Base-by-base conservation (phyloP, 768 basidiomycete species). In the Leccinum disarticulatum region DNA sequence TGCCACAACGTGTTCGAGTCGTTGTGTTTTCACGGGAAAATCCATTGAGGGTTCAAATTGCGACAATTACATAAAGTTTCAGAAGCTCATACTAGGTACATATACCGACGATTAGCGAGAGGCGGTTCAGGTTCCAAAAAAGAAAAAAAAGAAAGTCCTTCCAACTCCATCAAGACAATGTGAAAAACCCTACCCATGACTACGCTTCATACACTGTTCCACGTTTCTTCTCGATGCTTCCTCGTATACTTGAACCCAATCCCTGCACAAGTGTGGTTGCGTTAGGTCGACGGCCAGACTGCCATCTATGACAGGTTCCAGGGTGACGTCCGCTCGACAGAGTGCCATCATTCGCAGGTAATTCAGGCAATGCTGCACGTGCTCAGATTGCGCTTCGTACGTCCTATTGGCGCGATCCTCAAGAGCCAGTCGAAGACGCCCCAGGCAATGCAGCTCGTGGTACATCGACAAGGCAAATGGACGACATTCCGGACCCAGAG, bases 241-340 rank as follows among this genome's bases (percentile, higher is more conserved):
- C 15, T 70, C 57, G 52, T 70, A 70, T 22, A 68, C 68, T 56
- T 68, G 63, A 28, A 61, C 59, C 68, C 68, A 68, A n/a, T 68
- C 68, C 63, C 47, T 70, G 33, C 67, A 68, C 60, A 70, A 10
- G 41, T 68, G 68, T 27, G 68, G 68, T 19, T 70, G 68, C 38
- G 52, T 62, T 17, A 63, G 41, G 53, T 68, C 68, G 28, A 70
- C 68, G 13, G 59, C 47, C 4, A 70, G 50, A 51, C 35, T 61
- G 6, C 27, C 49, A 19, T 63, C 47, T 30, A 70, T 36, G n/a
- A 70, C 80, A 0, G 76, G 76, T 51, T 83, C 82, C 35, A 84
- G 69, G 1, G 81, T 82, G 28, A 77, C 68, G 63, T 83, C 81
- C 11, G 81, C 77, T 9, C 71, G 66, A 62, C 83, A 84, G 27